Evolutionary conservation across 345 rosid species (phyloP).

Genomic region (Adansonia digitata): DNA sequence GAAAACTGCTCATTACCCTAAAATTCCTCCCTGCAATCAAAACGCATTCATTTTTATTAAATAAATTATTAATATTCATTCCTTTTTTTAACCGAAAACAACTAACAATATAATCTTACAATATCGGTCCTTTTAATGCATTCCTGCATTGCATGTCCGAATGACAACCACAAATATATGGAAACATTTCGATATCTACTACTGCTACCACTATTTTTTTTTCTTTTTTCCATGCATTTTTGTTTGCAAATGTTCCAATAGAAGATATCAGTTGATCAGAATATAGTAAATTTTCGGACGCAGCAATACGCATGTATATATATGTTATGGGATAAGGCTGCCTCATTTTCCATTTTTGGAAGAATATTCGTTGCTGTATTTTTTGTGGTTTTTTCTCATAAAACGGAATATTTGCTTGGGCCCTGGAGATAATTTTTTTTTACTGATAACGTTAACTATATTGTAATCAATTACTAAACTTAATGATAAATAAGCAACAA

Average conservation of each 20-base stretch:
- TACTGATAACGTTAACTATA: background rate
- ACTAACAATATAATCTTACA: background rate
- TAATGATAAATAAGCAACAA: background rate
- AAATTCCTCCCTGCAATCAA: conserved; percentile 41
- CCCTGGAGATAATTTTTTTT: background rate
- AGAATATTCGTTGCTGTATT: conserved; percentile 34
- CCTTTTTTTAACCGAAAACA: background rate
- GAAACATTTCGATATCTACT: background rate
- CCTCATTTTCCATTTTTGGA: conserved; percentile 11
- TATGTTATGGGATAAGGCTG: background rate
- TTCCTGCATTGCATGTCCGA: background rate
- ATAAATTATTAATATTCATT: background rate
- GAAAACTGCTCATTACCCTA: conserved; percentile 68
- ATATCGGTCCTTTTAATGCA: background rate
- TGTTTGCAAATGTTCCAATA: background rate
- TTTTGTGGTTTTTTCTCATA: conserved; percentile 1
- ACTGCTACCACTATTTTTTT: background rate
- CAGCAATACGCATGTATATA: conserved; percentile 4
- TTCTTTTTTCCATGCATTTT: background rate
- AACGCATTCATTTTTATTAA: background rate
- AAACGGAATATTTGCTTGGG: conserved; percentile 19
- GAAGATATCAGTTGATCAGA: background rate
- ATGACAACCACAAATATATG: background rate
- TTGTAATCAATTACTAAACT: background rate
- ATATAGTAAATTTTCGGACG: background rate